Evolutionary conservation across 768 basidiomycete species (phyloP), one percentile per base, ranked within the genome.

Genomic region (Chalciporus piperatus): DNA sequence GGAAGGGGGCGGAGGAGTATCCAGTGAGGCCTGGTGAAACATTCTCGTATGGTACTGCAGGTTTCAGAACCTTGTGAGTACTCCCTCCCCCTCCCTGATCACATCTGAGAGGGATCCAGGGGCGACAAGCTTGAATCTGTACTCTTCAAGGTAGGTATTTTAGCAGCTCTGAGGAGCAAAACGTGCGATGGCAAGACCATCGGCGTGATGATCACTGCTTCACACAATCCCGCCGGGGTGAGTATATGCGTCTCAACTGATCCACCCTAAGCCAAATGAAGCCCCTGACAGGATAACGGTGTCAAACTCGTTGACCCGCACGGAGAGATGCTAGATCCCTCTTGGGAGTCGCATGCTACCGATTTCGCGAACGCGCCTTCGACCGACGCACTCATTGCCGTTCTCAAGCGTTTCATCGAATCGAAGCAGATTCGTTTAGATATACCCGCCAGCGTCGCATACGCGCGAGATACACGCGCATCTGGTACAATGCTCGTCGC

Each of bases 171-270:
- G 45, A 76, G 97, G 51, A 98, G 94, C 73, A 97, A 88, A 75
- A 85, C 83, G 56, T 77, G 94, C n/a, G 86, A 87, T 64, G 93
- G 97, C 23, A 88, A 85, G 66, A 87, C 85, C 22, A 89, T 99
- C 60, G 97, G 97, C 14, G 91, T 98, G 19, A 98, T 99, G 97
- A 87, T 99, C 66, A 99, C 97, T 33, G 97, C 97, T 3, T 96
- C 93, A n/a, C 97, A 99, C 71, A 99, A 99, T 68, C 96, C 97
- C n/a, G 95, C 95, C 66, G 79, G 83, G 65, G 95, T 94, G 62
- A 58, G 80, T 64, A n/a, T 45, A 40, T 45, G 3, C 25, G 3
- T 48, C 38, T 48, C 27, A 28, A 22, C 23, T 35, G 25, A 12
- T 50, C 37, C 40, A 44, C 40, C 10, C 40, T 40, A 30, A 48